Conservation (phyloP, 371 early-diverging fungal species). For the Funneliformis caledonium region DNA sequence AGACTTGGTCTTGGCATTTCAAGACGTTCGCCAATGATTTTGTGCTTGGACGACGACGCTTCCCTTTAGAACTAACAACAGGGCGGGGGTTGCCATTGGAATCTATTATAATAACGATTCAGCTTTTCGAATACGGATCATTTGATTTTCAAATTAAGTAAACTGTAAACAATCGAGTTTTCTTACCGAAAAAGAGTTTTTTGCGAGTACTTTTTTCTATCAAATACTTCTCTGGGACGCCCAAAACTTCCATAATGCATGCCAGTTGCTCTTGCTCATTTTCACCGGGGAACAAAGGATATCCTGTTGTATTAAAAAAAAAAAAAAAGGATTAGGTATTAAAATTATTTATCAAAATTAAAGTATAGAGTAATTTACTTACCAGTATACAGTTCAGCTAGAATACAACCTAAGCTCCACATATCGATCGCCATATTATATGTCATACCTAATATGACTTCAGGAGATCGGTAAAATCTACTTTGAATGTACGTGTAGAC, state of each 20-base stretch:
- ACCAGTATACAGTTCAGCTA: constrained; percentile 93
- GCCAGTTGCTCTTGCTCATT: constrained; percentile 94
- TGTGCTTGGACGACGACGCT: constrained; percentile 77
- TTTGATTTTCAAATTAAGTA: constrained; percentile 1
- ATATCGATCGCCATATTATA: constrained; percentile 97
- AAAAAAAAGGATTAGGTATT: constrained; percentile 40
- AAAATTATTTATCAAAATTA: background rate
- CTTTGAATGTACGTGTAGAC: constrained; percentile 98
- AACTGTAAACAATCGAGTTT: background rate
- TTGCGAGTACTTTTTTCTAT: constrained; percentile 78
- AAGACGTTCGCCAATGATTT: constrained; percentile 76
- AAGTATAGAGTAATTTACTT: constrained; percentile 6
- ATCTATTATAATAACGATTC: constrained; percentile 54
- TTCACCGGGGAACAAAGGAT: constrained; percentile 96
- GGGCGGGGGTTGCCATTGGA: constrained; percentile 70
- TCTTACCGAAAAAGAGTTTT: constrained; percentile 86
- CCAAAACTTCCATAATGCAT: constrained; percentile 93
- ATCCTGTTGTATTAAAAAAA: constrained; percentile 48
- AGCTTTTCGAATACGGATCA: constrained; percentile 10
- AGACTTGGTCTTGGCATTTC: constrained; percentile 70
- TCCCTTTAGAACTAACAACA: constrained; percentile 87
- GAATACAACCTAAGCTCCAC: constrained; percentile 99
- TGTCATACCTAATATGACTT: constrained; percentile 89
- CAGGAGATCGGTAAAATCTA: constrained; percentile 97
- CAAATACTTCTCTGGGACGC: constrained; percentile 77